A percentile compares a stretch with the other conserved stretches of the same genome.
Conservation (phyloP, 305 asterid genomes). For the Rubia tinctorum region DNA sequence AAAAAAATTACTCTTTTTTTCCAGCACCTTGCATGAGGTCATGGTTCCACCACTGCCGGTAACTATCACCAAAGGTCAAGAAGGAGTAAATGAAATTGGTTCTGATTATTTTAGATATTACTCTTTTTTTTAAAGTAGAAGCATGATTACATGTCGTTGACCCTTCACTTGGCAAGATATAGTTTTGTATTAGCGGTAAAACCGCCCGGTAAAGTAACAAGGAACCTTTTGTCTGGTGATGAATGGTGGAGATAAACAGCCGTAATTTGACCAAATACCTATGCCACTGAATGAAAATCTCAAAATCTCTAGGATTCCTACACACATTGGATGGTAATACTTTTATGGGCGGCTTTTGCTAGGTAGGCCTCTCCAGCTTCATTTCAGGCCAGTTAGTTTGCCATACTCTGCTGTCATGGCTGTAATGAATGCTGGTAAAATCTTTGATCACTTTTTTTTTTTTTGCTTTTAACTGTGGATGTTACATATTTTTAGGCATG, state of each 20-base stretch:
- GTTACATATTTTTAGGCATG: neutral
- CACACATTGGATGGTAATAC: neutral
- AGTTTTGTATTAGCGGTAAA: conserved; percentile 6
- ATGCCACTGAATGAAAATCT: conserved; percentile 17
- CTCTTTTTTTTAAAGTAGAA: conserved; percentile 13
- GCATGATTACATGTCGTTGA: conserved; percentile 10
- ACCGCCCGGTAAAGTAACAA: conserved; percentile 18
- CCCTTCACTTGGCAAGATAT: conserved; percentile 17
- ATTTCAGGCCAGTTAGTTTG: conserved; percentile 2
- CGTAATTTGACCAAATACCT: conserved; percentile 24
- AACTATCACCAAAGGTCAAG: conserved; percentile 1
- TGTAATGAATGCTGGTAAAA: neutral
- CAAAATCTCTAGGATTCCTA: conserved; percentile 8
- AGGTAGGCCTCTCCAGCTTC: conserved; percentile 1
- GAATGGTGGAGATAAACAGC: conserved; percentile 21
- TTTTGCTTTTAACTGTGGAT: neutral
- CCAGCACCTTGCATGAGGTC: no score
- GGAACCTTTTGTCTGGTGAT: conserved; percentile 5
- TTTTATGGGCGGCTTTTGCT: neutral
- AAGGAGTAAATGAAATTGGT: neutral
- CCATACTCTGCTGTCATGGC: neutral
- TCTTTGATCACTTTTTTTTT: neutral
- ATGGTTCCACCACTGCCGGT: no score
- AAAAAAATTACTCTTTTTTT: no score
- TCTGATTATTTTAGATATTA: conserved; percentile 16